A percentile compares a stretch with the other conserved stretches of the same genome.
Conservation (phyloP, 768 basidiomycete genomes). For the Hygrophoropsis aurantiaca region DNA sequence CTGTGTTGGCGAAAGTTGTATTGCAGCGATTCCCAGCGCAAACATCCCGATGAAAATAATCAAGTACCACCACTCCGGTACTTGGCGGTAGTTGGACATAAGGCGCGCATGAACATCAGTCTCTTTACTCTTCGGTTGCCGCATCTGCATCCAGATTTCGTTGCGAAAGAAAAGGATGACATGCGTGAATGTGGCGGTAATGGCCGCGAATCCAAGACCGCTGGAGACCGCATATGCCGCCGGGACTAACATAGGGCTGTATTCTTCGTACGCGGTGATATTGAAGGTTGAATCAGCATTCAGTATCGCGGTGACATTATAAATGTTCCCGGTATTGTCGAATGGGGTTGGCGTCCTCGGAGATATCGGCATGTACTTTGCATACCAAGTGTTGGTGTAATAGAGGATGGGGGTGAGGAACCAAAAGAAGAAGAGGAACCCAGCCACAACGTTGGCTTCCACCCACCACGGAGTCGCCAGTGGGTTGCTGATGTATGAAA, state of each 20-base stretch:
- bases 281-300: constrained; percentile 51
- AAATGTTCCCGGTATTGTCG: constrained; percentile 52
- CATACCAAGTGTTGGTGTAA: constrained; percentile 59
- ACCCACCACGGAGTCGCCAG: constrained; percentile 40
- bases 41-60: constrained; percentile 38
- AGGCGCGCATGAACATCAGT: constrained; percentile 58
- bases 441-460: constrained; percentile 29
- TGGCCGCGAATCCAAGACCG: constrained; percentile 58
- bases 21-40: constrained; percentile 32
- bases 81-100: constrained; percentile 45
- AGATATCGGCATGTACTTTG: constrained; percentile 56
- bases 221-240: constrained; percentile 69
- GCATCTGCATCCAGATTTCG: constrained; percentile 69
- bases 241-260: constrained; percentile 62
- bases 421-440: constrained; percentile 47
- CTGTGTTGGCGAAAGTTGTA: constrained; percentile 38
- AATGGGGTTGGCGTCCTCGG: constrained; percentile 50
- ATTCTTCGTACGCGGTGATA: constrained; percentile 45
- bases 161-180: constrained; percentile 71
- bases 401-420: constrained; percentile 26
- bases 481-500: constrained; percentile 33
- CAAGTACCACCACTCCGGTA: constrained; percentile 55
- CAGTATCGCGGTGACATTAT: constrained; percentile 55
- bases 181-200: constrained; percentile 70
- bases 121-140: constrained; percentile 66